Evolutionary conservation across 1,139 yeast species (phyloP), one percentile per base, ranked within the genome.

Genomic region (Geotrichum phurueaensis): DNA sequence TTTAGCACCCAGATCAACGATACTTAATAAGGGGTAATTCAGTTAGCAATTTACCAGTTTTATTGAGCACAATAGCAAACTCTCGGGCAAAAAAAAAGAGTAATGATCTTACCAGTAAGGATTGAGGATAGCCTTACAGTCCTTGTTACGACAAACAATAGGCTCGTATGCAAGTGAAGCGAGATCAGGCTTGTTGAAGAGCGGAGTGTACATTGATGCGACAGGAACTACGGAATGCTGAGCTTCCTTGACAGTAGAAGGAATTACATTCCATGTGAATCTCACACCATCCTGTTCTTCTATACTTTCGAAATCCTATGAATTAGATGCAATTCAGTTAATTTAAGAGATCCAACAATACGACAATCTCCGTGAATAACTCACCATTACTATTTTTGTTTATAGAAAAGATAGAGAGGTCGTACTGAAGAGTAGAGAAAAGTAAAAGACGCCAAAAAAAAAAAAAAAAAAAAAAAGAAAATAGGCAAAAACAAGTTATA

Each of bases 221-320:
- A 85, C 71, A 0, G 92, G 92, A 9, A 86, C 79, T 1, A 83
- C 79, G 58, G 84, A 79, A 56, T 86, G 73, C 33, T 81, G 78
- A 59, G 85, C 84, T 62, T 85, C 87, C 53, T 81, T 77, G 66
- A 80, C 80, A 13, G 86, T 79, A 49, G 83, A 76, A 15, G 94
- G 91, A 23, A 87, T 73, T 47, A 79, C 76, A 68, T 84, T 86
- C 86, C 90, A 86, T 2, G 90, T 78, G 67, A 84, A 79, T 60
- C 92, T 75, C 33, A 86, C 82, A 5, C 92, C 92, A 64, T 87
- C 89, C 15, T 69, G 68, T 67, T 86, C 91, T 68, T 87, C 95
- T 53, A 79, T 75, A 15, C 78, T 76, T 65, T 84, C 87, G 69
- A 84, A 84, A 65, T 79, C 81, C 79, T 66, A 39, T n/a, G 1